These are phyloP conservation scores for Arabidopsis thaliana DNA, from an alignment of 345 rosid species.

Conservation along the genomic window DNA sequence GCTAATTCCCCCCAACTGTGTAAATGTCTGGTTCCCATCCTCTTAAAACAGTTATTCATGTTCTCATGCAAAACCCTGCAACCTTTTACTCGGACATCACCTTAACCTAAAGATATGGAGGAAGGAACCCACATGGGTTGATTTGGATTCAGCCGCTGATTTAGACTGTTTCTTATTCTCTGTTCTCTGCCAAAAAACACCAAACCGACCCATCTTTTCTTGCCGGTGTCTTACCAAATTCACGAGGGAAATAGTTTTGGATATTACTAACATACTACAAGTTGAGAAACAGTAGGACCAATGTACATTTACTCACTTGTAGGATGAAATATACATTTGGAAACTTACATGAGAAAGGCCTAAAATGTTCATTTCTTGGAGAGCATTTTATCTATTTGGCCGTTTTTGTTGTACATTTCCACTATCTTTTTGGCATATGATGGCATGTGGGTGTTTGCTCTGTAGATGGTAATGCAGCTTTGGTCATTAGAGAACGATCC, in stretches of 20 bases:
- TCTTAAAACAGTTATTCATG: constrained; percentile 44
- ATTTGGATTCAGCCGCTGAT: constrained; percentile 36
- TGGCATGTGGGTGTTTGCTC: constrained; percentile 81
- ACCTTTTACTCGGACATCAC: constrained; percentile 46
- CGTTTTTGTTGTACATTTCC: constrained; percentile 75
- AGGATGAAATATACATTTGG: neutral
- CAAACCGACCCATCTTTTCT: constrained; percentile 43
- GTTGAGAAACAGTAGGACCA: constrained; percentile 44
- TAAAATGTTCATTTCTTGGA: constrained; percentile 48
- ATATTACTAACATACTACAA: constrained; percentile 43
- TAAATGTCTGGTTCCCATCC: constrained; percentile 49
- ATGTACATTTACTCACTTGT: constrained; percentile 33
- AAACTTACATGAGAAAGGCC: constrained; percentile 35
- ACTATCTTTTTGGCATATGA: constrained; percentile 84
- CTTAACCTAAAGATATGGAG: constrained; percentile 35
- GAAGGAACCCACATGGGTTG: constrained; percentile 40
- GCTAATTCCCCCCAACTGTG: constrained; percentile 42
- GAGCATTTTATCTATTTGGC: constrained; percentile 77
- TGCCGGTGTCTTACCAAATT: constrained; percentile 29
- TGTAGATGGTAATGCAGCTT: constrained; percentile 44
- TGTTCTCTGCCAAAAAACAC: constrained; percentile 25
- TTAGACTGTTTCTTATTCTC: constrained; percentile 38
- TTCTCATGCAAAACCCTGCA: constrained; percentile 43
- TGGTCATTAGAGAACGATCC: neutral
- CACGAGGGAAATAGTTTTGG: constrained; percentile 29